These are phyloP conservation scores for Rhytidiadelphus loreus DNA, from an alignment of 225 moss, liverwort and hornwort genomes.

Conservation along the genomic window DNA sequence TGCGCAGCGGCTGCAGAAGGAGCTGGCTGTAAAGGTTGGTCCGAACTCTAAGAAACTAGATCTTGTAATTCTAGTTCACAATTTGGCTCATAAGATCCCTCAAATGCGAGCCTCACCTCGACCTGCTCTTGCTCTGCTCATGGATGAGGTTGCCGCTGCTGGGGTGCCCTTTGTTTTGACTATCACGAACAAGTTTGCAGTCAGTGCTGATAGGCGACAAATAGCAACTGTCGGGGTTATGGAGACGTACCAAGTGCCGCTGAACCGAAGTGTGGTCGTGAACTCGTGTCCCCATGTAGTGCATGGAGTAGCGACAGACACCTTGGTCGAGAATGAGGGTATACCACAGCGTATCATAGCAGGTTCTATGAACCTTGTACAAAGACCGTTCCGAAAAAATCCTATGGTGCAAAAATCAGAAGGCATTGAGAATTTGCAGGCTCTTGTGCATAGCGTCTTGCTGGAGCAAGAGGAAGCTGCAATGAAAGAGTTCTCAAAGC, in stretches of 20 bases:
- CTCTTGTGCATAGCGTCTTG: slow-evolving; percentile 68
- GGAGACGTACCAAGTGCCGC: slow-evolving; percentile 73
- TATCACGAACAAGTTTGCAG: slow-evolving; percentile 96
- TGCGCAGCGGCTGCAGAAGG: slow-evolving; percentile 73
- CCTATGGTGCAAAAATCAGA: slow-evolving; percentile 74
- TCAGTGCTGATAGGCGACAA: slow-evolving; percentile 88
- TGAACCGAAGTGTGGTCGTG: slow-evolving; percentile 56
- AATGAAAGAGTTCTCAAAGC: slow-evolving; percentile 76
- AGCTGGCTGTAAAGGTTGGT: slow-evolving; percentile 60
- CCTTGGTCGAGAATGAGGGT: slow-evolving; percentile 37
- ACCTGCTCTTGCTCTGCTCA: slow-evolving; percentile 71
- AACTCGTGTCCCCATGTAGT: slow-evolving; percentile 89
- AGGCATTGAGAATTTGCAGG: slow-evolving; percentile 69
- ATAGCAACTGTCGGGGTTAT: slow-evolving; percentile 70
- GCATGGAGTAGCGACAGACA: slow-evolving; percentile 54
- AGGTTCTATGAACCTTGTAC: slow-evolving; percentile 83
- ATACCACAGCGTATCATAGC: slow-evolving; percentile 63
- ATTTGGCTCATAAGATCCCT: slow-evolving; percentile 91
- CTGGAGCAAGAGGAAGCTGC: slow-evolving; percentile 60
- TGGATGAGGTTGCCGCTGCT: slow-evolving; percentile 69
- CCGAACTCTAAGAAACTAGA: slow-evolving; percentile 72
- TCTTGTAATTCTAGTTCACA: slow-evolving; percentile 87
- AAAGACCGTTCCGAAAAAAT: slow-evolving; percentile 65
- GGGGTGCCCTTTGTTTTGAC: slow-evolving; percentile 77
- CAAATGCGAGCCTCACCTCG: slow-evolving; percentile 54